A percentile compares a stretch with the other conserved stretches of the same genome.
phyloP scores from a whole-genome alignment of 1,284 basidiomycete genomes.

The Pseudozyma tsukubaensis region DNA sequence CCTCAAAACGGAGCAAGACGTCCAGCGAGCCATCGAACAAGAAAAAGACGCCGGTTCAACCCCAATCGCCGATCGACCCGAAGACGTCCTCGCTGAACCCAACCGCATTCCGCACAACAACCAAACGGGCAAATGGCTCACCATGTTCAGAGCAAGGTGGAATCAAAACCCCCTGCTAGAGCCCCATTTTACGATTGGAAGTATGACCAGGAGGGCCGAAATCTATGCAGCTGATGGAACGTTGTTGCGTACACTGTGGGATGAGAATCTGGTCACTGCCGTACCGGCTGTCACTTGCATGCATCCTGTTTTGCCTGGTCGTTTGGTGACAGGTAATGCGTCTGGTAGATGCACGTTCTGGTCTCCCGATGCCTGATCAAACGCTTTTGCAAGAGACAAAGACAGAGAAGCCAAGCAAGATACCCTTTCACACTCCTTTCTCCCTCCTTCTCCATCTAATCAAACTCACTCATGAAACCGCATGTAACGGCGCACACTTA shows the following conservation, averaged over 20 bases:
- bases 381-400: not conserved
- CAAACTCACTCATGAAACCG: no score
- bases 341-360: constrained; percentile 60
- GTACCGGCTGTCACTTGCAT: constrained; percentile 64
- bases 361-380: constrained; percentile 30
- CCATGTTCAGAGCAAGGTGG: constrained; percentile 65
- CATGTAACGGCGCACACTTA: no score
- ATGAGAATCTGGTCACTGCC: constrained; percentile 63
- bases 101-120: constrained; percentile 63
- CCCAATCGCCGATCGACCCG: constrained; percentile 15
- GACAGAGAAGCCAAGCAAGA: not conserved
- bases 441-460: not conserved
- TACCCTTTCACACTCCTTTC: not conserved
- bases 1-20: constrained; percentile 35
- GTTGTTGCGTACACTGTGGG: constrained; percentile 56
- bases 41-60: constrained; percentile 7
- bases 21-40: constrained; percentile 26
- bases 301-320: constrained; percentile 55
- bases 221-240: constrained; percentile 59
- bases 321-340: constrained; percentile 60
- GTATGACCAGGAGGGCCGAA: constrained; percentile 63
- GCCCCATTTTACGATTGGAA: constrained; percentile 64
- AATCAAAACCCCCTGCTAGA: constrained; percentile 53
- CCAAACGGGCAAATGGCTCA: constrained; percentile 67
- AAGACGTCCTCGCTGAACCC: constrained; percentile 47